Percentiles rank a stretch among this genome's conserved stretches.
Evolutionary conservation across 768 basidiomycete genomes (phyloP).

Genomic region (Cyclocybe aegerita): DNA sequence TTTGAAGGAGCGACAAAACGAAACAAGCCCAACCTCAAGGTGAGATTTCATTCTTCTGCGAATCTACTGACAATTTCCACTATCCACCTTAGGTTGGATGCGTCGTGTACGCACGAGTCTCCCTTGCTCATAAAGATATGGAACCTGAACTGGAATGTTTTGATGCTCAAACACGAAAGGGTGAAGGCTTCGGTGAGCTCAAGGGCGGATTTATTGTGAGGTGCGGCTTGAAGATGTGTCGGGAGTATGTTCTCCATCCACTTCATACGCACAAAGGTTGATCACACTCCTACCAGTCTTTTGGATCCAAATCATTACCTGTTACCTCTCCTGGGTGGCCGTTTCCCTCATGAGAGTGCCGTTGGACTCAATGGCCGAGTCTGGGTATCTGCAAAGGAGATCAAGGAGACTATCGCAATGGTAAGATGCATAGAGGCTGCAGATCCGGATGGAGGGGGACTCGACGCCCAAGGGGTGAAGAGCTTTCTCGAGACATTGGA

Average conservation of each 20-base stretch:
- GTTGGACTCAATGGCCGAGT: constrained; percentile 91
- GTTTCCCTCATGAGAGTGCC: constrained; percentile 85
- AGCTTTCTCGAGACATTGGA: constrained; percentile 50
- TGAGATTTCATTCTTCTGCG: constrained; percentile 23
- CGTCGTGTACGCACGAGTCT: constrained; percentile 89
- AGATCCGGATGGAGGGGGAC: constrained; percentile 70
- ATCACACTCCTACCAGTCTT: constrained; percentile 44
- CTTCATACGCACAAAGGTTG: not conserved
- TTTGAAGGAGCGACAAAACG: constrained; percentile 97
- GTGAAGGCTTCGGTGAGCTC: constrained; percentile 92
- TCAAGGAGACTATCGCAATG: constrained; percentile 71
- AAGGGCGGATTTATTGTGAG: constrained; percentile 83
- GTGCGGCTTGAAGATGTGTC: constrained; percentile 82
- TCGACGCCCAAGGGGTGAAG: constrained; percentile 54
- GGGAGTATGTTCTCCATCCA: constrained; percentile 59
- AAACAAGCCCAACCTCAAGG: constrained; percentile 93
- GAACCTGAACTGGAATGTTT: constrained; percentile 98
- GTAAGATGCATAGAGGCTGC: constrained; percentile 79
- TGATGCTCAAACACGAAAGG: constrained; percentile 88
- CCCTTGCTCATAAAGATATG: constrained; percentile 95
- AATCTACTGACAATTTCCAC: not conserved
- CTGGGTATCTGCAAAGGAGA: constrained; percentile 81
- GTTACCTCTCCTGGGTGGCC: constrained; percentile 74
- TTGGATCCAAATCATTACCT: constrained; percentile 82
- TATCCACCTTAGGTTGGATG: constrained; percentile 69